A percentile compares a stretch with the other conserved stretches of the same genome.
These are phyloP conservation scores for Bipolaris cookei DNA, from an alignment of 2,329 filamentous ascomycete genomes.

Conservation along the genomic window DNA sequence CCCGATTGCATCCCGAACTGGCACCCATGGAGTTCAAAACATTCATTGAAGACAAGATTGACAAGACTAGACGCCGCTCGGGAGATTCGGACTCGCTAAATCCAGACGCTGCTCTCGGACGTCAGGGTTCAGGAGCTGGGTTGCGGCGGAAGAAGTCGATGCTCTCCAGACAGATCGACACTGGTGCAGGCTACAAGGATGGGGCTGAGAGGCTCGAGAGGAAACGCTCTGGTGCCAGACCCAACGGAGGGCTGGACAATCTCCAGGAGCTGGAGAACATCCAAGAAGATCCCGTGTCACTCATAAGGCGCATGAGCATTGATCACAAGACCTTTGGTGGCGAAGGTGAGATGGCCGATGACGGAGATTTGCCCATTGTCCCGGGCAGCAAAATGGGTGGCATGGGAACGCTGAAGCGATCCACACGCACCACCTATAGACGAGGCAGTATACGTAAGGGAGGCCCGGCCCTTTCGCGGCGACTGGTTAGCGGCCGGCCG, in stretches of 20 bases:
- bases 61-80: conserved; percentile 85
- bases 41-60: conserved; percentile 91
- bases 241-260: conserved; percentile 60
- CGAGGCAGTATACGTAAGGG: conserved; percentile 86
- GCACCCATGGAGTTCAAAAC: conserved; percentile 96
- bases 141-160: conserved; percentile 91
- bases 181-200: conserved; percentile 76
- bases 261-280: conserved; percentile 76
- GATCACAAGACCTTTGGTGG: conserved; percentile 49
- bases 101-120: conserved; percentile 60
- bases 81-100: conserved; percentile 68
- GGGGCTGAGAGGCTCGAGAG: conserved; percentile 80
- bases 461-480: conserved; percentile 74
- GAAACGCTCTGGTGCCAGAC: conserved; percentile 66
- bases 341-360: conserved; percentile 41
- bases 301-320: conserved; percentile 73
- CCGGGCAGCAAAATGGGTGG: conserved; percentile 75
- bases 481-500: conserved; percentile 64
- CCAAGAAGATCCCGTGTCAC: conserved; percentile 76
- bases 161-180: conserved; percentile 90
- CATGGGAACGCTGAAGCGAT: conserved; percentile 80
- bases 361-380: conserved; percentile 79
- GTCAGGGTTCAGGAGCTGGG: conserved; percentile 63
- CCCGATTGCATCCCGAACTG: conserved; percentile 89
- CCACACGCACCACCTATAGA: conserved; percentile 89